Evolutionary conservation across 1,284 basidiomycete species (phyloP), one percentile per base, ranked within the genome.

Genomic region (Leucoagaricus sp.): DNA sequence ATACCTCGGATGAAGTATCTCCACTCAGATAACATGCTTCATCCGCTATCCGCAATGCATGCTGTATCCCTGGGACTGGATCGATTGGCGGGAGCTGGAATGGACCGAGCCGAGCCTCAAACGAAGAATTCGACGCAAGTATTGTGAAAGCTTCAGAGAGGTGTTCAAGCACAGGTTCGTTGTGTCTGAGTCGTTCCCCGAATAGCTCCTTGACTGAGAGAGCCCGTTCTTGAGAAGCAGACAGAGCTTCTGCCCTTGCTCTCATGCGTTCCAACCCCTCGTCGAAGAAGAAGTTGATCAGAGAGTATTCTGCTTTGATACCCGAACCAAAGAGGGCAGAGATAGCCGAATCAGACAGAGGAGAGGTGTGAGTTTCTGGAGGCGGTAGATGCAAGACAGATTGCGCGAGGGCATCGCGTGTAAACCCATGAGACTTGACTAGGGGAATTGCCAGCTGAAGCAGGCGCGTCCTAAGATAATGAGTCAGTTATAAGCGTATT

Each of bases 241-340:
- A 42, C 19, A 48, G 10, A 7, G 50, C 26, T 36, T 44, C 42
- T 8, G 66, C 49, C n/a, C 52, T 57, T 19, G 53, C 23, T 26
- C 40, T 51, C 83, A 91, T 89, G 25, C 76, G 69, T 15, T 64
- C 62, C n/a, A 83, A 66, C 1, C 87, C 87, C 59, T 86, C 81
- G 12, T 83, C 79, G 34, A 92, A 64, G 90, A 91, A 93, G 1
- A 84, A 86, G 6, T 76, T 68, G 40, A 91, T 77, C n/a, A 93
- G 75, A 3, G 80, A 80, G 51, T 79, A 76, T 13, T 84, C 73
- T 0, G 90, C 87, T 36, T 80, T 71, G 50, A 88, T 81, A 19
- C 86, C 89, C n/a, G 66, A 60, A 3, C 90, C 90, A 70, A 92
- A 93, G 2, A 93, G 74, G 4, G 86, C 77, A 3, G 85, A 82